These are phyloP conservation scores for Neofusicoccum cordaticola DNA, from an alignment of 2,329 filamentous ascomycete genomes.

Conservation along the genomic window DNA sequence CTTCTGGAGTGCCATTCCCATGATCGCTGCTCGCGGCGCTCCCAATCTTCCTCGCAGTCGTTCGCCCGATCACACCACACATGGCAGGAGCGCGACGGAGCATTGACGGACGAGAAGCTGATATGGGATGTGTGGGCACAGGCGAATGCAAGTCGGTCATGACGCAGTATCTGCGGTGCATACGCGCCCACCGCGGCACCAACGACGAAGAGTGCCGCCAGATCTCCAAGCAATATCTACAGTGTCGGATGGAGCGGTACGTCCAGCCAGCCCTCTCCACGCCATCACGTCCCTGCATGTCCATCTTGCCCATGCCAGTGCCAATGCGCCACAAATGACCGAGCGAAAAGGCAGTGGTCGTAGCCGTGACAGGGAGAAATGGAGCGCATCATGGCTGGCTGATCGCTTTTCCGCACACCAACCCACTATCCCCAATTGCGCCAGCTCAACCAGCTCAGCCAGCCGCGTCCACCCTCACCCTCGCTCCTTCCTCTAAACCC, in stretches of 20 bases:
- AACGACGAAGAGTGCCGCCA: slow-evolving; percentile 84
- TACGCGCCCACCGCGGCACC: slow-evolving; percentile 77
- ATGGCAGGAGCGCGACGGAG: neutral
- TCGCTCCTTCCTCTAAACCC: neutral
- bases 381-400: neutral
- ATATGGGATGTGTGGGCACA: slow-evolving; percentile 33
- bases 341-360: neutral
- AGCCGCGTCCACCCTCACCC: no score
- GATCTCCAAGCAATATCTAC: slow-evolving; percentile 83
- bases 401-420: neutral
- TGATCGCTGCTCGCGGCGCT: neutral
- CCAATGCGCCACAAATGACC: neutral
- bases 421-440: neutral
- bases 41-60: neutral
- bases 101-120: neutral
- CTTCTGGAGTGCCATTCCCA: neutral
- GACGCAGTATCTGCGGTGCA: slow-evolving; percentile 77
- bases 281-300: neutral
- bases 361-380: neutral
- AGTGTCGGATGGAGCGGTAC: slow-evolving; percentile 92
- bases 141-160: slow-evolving; percentile 94
- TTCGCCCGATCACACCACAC: neutral
- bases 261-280: slow-evolving; percentile 29
- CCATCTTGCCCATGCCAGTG: neutral
- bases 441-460: neutral